Evolutionary conservation across 306 rosid genomes (phyloP).

Genomic region (Erythrophleum fordii): DNA sequence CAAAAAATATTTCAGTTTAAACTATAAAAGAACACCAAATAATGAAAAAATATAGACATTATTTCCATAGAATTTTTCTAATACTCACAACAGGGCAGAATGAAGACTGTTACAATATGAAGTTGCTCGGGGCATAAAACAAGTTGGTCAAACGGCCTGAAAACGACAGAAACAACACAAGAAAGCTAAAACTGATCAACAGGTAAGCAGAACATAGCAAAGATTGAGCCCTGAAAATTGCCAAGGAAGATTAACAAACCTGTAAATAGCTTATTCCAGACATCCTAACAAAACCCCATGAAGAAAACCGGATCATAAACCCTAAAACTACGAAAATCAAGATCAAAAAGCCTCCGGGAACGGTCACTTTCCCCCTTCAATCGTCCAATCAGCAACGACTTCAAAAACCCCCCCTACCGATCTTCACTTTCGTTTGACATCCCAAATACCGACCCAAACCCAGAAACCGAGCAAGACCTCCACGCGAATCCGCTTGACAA

Average conservation of each 20-base stretch:
- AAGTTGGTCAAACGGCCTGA: conserved; percentile 45
- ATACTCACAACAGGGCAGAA: conserved; percentile 29
- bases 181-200: conserved; percentile 32
- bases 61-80: background rate
- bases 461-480: conserved; percentile 42
- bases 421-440: conserved; percentile 32
- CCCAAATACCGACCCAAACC: conserved; percentile 24
- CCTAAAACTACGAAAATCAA: conserved; percentile 50
- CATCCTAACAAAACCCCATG: conserved; percentile 45
- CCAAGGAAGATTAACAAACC: conserved; percentile 24
- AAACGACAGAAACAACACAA: conserved; percentile 35
- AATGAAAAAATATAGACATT: background rate
- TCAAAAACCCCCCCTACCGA: conserved; percentile 36
- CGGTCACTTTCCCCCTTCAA: conserved; percentile 26
- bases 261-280: conserved; percentile 36
- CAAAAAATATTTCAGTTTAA: conserved; percentile 1
- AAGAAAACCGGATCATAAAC: conserved; percentile 39
- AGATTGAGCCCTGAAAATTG: background rate
- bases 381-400: conserved; percentile 12
- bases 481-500: conserved; percentile 40
- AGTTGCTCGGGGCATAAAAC: conserved; percentile 14
- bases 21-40: background rate
- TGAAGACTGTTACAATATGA: conserved; percentile 34
- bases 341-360: conserved; percentile 28
- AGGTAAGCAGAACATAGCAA: conserved; percentile 14